phyloP scores from a whole-genome alignment of 164 flowering plant species.

The Vitis riparia region DNA sequence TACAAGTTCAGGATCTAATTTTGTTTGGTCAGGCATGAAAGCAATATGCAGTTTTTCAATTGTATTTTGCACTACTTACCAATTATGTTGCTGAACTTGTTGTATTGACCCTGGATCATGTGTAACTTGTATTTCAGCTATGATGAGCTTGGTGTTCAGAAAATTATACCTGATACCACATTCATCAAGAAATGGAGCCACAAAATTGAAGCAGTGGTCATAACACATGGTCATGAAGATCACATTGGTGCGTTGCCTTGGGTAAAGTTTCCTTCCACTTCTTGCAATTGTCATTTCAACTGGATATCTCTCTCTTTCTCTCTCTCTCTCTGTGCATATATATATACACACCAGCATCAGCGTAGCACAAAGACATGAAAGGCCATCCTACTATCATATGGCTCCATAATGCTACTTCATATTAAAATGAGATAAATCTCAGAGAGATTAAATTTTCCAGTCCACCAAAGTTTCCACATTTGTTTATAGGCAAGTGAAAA shows the following conservation, averaged over 20 bases:
- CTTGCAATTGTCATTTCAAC: constrained; percentile 8
- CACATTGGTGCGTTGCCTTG: constrained; percentile 99
- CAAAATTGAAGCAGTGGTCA: constrained; percentile 96
- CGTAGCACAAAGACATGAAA: too few species aligned
- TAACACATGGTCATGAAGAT: constrained; percentile 99
- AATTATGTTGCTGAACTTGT: background rate
- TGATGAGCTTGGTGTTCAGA: constrained; percentile 96
- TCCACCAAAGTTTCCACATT: too few species aligned
- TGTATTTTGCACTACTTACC: background rate
- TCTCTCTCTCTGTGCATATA: background rate
- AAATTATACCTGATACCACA: constrained; percentile 91
- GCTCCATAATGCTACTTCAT: too few species aligned
- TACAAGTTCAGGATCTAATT: background rate
- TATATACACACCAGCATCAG: too few species aligned
- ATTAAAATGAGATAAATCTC: too few species aligned
- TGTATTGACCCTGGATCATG: constrained; percentile 2
- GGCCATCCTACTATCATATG: too few species aligned
- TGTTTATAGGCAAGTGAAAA: too few species aligned
- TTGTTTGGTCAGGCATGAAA: background rate
- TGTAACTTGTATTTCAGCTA: constrained; percentile 39
- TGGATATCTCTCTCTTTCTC: background rate
- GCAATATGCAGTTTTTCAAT: background rate
- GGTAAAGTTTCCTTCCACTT: constrained; percentile 74
- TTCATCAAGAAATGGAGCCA: constrained; percentile 95
- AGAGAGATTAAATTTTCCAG: too few species aligned